Evolutionary conservation across 179 eudicot species (phyloP).

Genomic region (Corrigiola litoralis): DNA sequence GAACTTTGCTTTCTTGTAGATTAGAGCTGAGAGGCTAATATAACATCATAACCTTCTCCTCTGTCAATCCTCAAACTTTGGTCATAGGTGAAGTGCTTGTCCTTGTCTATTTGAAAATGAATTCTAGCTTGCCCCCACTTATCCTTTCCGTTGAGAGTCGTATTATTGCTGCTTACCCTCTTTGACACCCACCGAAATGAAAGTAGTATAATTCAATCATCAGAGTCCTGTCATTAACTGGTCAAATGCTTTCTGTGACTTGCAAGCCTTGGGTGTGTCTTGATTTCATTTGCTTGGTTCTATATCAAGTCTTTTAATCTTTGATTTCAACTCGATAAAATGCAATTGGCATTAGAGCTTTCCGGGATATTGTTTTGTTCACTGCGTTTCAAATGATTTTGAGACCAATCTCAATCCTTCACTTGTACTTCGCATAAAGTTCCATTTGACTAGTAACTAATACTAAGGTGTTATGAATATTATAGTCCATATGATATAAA

Average conservation of each 20-base stretch:
- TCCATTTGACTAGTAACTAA: too few relatives aligned
- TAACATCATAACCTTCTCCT: not conserved
- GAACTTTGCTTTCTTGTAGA: not conserved
- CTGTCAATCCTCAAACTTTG: not conserved
- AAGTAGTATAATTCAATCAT: not conserved
- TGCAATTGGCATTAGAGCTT: too few relatives aligned
- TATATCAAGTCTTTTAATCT: too few relatives aligned
- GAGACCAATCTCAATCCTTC: too few relatives aligned
- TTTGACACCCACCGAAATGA: constrained; percentile 5
- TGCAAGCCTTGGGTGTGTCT: not conserved
- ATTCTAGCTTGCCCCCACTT: constrained; percentile 11
- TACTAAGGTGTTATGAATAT: too few relatives aligned
- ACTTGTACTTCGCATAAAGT: too few relatives aligned
- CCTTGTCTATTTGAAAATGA: constrained; percentile 20
- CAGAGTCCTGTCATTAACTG: not conserved
- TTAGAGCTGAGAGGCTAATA: not conserved
- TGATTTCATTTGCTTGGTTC: too few relatives aligned
- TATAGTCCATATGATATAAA: too few relatives aligned
- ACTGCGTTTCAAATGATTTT: too few relatives aligned
- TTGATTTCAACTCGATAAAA: too few relatives aligned
- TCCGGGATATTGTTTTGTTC: too few relatives aligned
- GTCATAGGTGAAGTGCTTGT: constrained; percentile 20
- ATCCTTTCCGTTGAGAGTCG: constrained; percentile 15
- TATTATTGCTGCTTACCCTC: constrained; percentile 11
- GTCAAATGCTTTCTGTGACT: not conserved